phyloP scores from a whole-genome alignment of 1,139 yeast species.

The Yamadazyma sp. region DNA sequence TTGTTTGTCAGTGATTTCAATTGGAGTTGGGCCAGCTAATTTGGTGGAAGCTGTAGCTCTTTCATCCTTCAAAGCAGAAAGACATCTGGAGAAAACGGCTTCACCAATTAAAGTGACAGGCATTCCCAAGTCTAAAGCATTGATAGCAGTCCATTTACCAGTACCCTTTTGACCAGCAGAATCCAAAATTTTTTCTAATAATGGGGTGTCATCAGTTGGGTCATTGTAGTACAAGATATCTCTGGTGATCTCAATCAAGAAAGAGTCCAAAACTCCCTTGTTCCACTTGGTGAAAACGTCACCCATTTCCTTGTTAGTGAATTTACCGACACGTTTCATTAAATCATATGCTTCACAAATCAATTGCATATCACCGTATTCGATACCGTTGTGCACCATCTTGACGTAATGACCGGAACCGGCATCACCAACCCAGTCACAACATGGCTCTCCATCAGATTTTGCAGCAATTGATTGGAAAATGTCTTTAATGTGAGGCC shows the following conservation, averaged over 20 bases:
- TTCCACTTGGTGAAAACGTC: slow-evolving; percentile 93
- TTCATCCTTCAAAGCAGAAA: slow-evolving; percentile 89
- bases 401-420: slow-evolving; percentile 99
- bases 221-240: slow-evolving; percentile 86
- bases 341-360: slow-evolving; percentile 97
- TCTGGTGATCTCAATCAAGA: slow-evolving; percentile 94
- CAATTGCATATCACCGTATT: slow-evolving; percentile 99
- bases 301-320: slow-evolving; percentile 89
- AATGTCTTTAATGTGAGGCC: slow-evolving; percentile 97
- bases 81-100: slow-evolving; percentile 96
- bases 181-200: slow-evolving; percentile 95
- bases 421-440: slow-evolving; percentile 99
- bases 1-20: slow-evolving; percentile 68
- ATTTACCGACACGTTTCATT: slow-evolving; percentile 91
- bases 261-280: slow-evolving; percentile 96
- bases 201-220: slow-evolving; percentile 85
- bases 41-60: slow-evolving; percentile 81
- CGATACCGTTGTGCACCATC: slow-evolving; percentile 99
- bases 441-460: slow-evolving; percentile 98
- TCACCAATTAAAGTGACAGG: slow-evolving; percentile 98
- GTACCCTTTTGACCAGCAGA: slow-evolving; percentile 99
- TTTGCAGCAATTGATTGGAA: slow-evolving; percentile 97
- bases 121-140: slow-evolving; percentile 96
- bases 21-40: slow-evolving; percentile 72
- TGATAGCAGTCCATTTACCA: slow-evolving; percentile 99